Base-by-base conservation (phyloP, 306 rosid species). In the Lathyrus tuberosus region DNA sequence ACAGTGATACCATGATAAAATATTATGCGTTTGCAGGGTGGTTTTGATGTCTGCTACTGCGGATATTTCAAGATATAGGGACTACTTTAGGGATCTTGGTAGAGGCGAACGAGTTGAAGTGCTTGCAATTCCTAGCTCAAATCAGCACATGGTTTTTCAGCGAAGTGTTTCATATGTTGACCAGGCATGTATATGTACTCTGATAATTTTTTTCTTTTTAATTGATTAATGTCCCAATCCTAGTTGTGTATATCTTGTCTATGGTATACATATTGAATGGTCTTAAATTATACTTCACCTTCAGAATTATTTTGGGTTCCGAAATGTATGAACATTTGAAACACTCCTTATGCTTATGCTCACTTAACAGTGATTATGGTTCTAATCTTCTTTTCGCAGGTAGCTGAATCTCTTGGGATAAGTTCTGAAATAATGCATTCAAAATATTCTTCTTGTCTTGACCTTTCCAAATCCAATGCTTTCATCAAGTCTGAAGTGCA, bases 11-110 rank as follows among this genome's bases (percentile, higher is more conserved):
- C 75, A 26, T 62, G 76, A 66, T 83, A 41, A 79, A 65, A 79
- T 37, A 35, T 28, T 52, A 6, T 67, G 57, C 76, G 35, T 78
- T 81, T 74, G 24, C 88, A 92, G 97, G 90, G 76, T 92, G 68
- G 96, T 92, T 47, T 81, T 92, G 85, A 92, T 92, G 97, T 92
- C 96, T 54, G 97, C 97, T 71, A 92, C 97, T 52, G 96, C 96
- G 69, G 92, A 92, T 84, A 84, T 83, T 78, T 62, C 83, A 67
- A 79, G 95, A 75, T 92, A 92, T 75, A 87, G 5, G 82, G 92
- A 89, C 67, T 92, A 92, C 85, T 92, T 92, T 74, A 78, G 72
- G 80, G 97, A 92, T 78, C 85, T 92, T 68, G 92, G 96, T 37
- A 89, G 96, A 79, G 90, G 80, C 18, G 95, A 92, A 82, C 84